phyloP scores from a whole-genome alignment of 768 basidiomycete species.

The Paxillus involutus region DNA sequence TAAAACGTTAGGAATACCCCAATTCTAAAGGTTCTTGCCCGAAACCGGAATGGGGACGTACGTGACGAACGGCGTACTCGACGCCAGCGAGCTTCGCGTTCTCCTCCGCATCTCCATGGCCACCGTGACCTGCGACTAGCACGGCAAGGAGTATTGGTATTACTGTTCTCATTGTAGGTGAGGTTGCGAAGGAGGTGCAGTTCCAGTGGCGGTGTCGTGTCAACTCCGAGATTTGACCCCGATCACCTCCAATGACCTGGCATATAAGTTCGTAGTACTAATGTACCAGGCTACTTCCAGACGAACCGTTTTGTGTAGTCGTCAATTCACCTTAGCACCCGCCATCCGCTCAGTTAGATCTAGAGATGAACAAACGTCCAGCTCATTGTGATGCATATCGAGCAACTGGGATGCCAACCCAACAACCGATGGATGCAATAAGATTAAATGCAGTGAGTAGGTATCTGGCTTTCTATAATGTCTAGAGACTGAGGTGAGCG shows the following conservation, averaged over 20 bases:
- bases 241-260: no score
- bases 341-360: no score
- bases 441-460: conserved; percentile 2
- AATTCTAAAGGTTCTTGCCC: no score
- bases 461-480: not conserved
- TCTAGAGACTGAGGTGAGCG: not conserved
- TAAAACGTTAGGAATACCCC: conserved; percentile 13
- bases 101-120: conserved; percentile 55
- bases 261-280: no score
- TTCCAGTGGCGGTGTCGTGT: not conserved
- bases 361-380: not conserved
- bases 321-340: no score
- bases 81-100: conserved; percentile 49
- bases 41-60: conserved; percentile 43
- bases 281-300: no score
- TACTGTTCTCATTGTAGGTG: conserved; percentile 48
- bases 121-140: conserved; percentile 56
- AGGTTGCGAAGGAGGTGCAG: not conserved
- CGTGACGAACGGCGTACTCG: conserved; percentile 87
- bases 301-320: no score
- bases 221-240: no score
- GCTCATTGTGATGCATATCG: not conserved
- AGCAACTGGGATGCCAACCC: not conserved
- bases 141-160: conserved; percentile 36
- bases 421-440: not conserved